Evolutionary conservation across 2,329 filamentous ascomycete species (phyloP).

Genomic region (Epicoccum sorghinum): DNA sequence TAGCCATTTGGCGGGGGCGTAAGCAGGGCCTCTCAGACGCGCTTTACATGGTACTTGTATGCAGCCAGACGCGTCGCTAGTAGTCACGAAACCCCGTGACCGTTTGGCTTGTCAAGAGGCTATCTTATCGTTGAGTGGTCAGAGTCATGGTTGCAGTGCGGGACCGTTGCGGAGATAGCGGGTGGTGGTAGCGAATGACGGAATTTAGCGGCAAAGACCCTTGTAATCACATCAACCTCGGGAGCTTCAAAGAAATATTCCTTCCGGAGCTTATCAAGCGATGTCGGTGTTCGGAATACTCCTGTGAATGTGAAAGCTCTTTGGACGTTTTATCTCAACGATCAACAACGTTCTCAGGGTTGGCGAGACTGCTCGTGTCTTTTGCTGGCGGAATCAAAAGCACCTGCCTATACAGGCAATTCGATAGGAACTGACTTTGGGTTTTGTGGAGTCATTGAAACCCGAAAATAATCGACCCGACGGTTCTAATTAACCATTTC

Average conservation of each 20-base stretch:
- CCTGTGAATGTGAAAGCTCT: too few species aligned
- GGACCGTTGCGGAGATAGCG: neutral
- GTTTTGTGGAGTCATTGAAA: constrained; percentile 4
- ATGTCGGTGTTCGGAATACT: neutral
- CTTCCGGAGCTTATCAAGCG: constrained; percentile 3
- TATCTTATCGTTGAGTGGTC: neutral
- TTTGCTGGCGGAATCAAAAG: neutral
- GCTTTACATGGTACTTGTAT: neutral
- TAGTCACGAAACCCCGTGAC: neutral
- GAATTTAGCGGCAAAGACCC: constrained; percentile 3
- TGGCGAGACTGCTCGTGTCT: neutral
- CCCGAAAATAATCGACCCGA: neutral
- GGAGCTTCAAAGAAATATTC: neutral
- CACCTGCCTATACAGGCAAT: constrained; percentile 6
- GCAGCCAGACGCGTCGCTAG: neutral
- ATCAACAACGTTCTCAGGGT: neutral
- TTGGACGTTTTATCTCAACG: too few species aligned
- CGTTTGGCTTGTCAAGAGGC: neutral
- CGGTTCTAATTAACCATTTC: neutral
- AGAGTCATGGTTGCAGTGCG: neutral
- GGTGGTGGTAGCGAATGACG: constrained; percentile 3
- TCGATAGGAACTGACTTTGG: neutral
- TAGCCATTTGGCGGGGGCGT: too few species aligned
- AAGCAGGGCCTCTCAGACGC: neutral
- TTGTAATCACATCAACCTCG: constrained; percentile 6